Evolutionary conservation across 179 eudicot genomes (phyloP).

Genomic region (Heliamphora ciliata): DNA sequence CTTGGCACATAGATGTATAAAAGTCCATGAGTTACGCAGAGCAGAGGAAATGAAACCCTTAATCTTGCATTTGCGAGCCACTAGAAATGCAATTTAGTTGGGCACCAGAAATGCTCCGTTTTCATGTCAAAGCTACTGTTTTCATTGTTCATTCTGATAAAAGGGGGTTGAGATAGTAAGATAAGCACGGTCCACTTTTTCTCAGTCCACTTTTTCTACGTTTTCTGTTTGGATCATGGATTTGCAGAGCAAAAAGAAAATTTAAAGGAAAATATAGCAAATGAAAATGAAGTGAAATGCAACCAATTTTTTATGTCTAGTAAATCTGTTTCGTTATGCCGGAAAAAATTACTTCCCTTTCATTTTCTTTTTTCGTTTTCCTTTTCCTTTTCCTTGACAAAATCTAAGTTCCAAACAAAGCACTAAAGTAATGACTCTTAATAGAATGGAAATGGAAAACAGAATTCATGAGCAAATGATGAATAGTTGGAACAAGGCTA

Average conservation of each 20-base stretch:
- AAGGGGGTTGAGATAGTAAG: background rate
- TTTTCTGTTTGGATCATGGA: no score
- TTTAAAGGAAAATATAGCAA: no score
- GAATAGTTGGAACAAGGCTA: background rate
- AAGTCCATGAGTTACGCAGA: background rate
- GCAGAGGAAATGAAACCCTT: background rate
- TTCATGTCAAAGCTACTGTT: background rate
- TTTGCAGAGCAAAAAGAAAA: no score
- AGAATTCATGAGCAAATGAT: background rate
- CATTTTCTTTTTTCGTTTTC: no score
- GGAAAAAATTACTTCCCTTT: no score
- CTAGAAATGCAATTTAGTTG: conserved; percentile 2
- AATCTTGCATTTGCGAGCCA: background rate
- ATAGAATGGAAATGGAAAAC: background rate
- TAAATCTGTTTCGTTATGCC: no score
- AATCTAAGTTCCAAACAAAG: background rate
- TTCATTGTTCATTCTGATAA: background rate
- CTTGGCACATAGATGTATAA: background rate
- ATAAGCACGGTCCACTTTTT: background rate
- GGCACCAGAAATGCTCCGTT: background rate
- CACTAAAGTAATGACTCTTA: background rate
- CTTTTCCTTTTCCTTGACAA: background rate
- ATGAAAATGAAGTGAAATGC: no score
- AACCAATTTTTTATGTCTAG: no score
- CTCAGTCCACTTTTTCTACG: no score